phyloP scores from a whole-genome alignment of 441 rosid genomes.

The Isatis lusitanica region DNA sequence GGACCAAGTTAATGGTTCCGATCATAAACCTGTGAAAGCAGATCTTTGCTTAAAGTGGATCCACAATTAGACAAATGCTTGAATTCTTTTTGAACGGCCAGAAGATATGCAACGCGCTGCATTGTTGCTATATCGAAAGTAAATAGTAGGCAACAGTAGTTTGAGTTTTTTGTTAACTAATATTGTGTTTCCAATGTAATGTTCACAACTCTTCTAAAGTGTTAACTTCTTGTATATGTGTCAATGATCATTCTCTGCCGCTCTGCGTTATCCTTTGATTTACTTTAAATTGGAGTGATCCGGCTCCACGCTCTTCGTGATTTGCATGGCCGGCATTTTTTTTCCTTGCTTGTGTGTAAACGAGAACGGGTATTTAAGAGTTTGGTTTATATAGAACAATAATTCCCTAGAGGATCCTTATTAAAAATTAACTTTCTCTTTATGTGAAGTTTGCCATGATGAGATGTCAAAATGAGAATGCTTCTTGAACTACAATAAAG shows the following conservation, averaged over 20 bases:
- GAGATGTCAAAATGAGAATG: no score
- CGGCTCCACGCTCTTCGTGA: no score
- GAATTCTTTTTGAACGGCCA: neutral
- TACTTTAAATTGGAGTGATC: no score
- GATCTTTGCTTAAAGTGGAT: slow-evolving; percentile 52
- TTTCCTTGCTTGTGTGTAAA: no score
- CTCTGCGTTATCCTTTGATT: no score
- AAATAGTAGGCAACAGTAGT: slow-evolving; percentile 6
- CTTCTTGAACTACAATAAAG: no score
- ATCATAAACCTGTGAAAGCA: slow-evolving; percentile 78
- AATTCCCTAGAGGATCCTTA: no score
- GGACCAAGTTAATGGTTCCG: slow-evolving; percentile 61
- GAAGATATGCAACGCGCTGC: neutral
- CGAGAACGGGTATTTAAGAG: no score
- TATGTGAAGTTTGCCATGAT: no score
- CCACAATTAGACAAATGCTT: neutral
- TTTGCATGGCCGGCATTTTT: no score
- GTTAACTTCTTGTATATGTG: neutral
- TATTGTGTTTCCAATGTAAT: neutral
- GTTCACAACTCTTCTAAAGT: neutral
- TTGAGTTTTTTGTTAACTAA: neutral
- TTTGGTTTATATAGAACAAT: no score
- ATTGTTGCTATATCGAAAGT: neutral
- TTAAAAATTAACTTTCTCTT: no score
- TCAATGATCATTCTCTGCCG: neutral